phyloP scores from a whole-genome alignment of 805 yeast genomes.

The Barnettozyma salicaria region DNA sequence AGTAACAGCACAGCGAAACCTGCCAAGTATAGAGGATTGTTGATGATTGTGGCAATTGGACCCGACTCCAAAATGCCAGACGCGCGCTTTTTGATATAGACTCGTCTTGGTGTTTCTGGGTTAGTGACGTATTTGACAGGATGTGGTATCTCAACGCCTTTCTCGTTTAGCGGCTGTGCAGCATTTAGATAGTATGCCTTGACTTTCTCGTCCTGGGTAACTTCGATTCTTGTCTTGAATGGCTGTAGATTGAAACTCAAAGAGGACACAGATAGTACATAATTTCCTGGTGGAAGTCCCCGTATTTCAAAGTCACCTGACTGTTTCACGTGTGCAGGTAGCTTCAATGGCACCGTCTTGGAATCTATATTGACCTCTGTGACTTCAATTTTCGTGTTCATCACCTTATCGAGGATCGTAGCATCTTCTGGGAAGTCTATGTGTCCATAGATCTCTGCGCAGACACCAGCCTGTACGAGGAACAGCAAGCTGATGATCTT shows the following conservation, averaged over 20 bases:
- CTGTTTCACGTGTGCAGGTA: slow-evolving; percentile 7
- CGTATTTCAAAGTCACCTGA: slow-evolving; percentile 16
- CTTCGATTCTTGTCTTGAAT: slow-evolving; percentile 18
- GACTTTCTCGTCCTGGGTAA: slow-evolving; percentile 12
- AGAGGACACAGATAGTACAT: slow-evolving; percentile 16
- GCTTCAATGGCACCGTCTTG: background rate
- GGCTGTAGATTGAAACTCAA: slow-evolving; percentile 22
- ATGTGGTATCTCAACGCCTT: slow-evolving; percentile 7
- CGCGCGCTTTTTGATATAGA: slow-evolving; percentile 30
- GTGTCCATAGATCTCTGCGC: slow-evolving; percentile 16
- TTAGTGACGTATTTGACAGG: slow-evolving; percentile 25
- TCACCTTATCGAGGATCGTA: slow-evolving; percentile 11
- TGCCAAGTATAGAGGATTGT: slow-evolving; percentile 34
- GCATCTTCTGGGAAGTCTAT: slow-evolving; percentile 12
- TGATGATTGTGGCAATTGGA: slow-evolving; percentile 31
- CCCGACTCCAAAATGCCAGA: slow-evolving; percentile 31
- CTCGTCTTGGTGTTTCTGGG: slow-evolving; percentile 27
- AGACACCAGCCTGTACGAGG: background rate
- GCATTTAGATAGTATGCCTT: slow-evolving; percentile 13
- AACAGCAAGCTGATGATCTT: slow-evolving; percentile 2
- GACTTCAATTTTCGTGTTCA: slow-evolving; percentile 15
- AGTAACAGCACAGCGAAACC: slow-evolving; percentile 27
- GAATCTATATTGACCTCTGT: slow-evolving; percentile 6
- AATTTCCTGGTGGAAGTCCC: slow-evolving; percentile 17
- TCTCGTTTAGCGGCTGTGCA: slow-evolving; percentile 10